These are phyloP conservation scores for Termitomyces sp. DNA, from an alignment of 768 basidiomycete species.

Conservation along the genomic window DNA sequence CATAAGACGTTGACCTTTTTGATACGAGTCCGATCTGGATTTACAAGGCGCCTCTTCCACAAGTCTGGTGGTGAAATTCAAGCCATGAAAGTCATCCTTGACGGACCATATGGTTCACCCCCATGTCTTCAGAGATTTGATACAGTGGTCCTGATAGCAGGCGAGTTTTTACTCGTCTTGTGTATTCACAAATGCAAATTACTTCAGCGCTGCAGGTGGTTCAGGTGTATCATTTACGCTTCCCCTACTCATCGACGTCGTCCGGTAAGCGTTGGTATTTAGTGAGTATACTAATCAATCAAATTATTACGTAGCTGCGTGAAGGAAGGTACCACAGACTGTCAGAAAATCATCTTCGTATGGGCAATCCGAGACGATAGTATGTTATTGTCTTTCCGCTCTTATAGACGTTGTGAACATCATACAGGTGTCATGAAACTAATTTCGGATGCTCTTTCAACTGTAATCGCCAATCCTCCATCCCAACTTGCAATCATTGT, in stretches of 20 bases:
- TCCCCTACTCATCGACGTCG: slow-evolving; percentile 35
- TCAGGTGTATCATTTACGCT: slow-evolving; percentile 44
- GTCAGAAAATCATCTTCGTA: slow-evolving; percentile 23
- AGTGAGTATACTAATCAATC: neutral
- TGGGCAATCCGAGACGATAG: slow-evolving; percentile 37
- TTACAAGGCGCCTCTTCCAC: slow-evolving; percentile 44
- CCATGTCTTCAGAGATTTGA: slow-evolving; percentile 36
- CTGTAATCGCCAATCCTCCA: slow-evolving; percentile 3
- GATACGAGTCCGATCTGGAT: slow-evolving; percentile 51
- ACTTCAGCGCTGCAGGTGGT: slow-evolving; percentile 24
- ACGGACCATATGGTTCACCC: slow-evolving; percentile 51
- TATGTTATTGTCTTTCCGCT: slow-evolving; percentile 8
- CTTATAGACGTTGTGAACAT: neutral
- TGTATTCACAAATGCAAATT: neutral
- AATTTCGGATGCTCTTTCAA: slow-evolving; percentile 21
- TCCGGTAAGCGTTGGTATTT: slow-evolving; percentile 27
- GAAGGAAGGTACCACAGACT: neutral
- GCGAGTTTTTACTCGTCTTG: slow-evolving; percentile 2
- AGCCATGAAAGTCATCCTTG: slow-evolving; percentile 42
- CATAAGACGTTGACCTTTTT: slow-evolving; percentile 40
- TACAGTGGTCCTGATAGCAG: slow-evolving; percentile 44
- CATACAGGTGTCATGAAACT: slow-evolving; percentile 21
- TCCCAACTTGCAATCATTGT: slow-evolving; percentile 9
- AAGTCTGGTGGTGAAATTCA: slow-evolving; percentile 16
- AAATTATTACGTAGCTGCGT: neutral